Conservation (phyloP, 495 filamentous ascomycete genomes). For the Xylaria cubensis region DNA sequence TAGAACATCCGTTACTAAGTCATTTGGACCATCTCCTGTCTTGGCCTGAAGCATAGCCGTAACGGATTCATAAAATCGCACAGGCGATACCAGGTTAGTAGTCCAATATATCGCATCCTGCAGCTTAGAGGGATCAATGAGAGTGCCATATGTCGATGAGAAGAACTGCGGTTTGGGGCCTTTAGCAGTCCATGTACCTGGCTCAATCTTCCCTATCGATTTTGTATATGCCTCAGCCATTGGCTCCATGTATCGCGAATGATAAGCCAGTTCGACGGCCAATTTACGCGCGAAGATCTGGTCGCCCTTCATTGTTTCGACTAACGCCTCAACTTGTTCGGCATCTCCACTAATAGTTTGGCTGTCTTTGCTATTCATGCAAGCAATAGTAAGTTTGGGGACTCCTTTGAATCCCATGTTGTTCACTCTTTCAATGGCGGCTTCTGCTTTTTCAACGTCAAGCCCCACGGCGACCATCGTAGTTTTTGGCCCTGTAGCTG, state of each 20-base stretch:
- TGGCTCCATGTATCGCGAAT: constrained; percentile 39
- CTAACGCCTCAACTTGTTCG: constrained; percentile 35
- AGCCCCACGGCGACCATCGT: constrained; percentile 49
- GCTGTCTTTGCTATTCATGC: constrained; percentile 51
- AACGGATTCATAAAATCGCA: constrained; percentile 47
- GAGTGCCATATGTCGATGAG: constrained; percentile 32
- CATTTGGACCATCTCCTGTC: background rate
- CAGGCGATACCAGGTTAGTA: constrained; percentile 47
- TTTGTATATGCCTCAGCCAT: constrained; percentile 36
- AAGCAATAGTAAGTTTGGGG: constrained; percentile 41
- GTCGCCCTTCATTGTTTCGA: background rate
- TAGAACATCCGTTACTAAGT: background rate
- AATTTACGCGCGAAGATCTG: constrained; percentile 37
- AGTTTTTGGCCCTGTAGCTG: constrained; percentile 19
- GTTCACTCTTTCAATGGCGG: background rate
- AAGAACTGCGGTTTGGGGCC: constrained; percentile 28
- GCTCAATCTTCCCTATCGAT: background rate
- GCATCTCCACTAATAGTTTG: constrained; percentile 49
- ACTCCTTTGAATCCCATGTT: constrained; percentile 5
- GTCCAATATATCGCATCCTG: constrained; percentile 43
- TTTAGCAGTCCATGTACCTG: background rate
- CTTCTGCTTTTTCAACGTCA: constrained; percentile 19
- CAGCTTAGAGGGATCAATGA: constrained; percentile 25
- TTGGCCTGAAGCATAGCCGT: constrained; percentile 16
- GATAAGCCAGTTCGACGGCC: constrained; percentile 39